Evolutionary conservation across 371 early-diverging fungal species (phyloP), one percentile per base, ranked within the genome.

Genomic region (Actinomortierella ambigua): DNA sequence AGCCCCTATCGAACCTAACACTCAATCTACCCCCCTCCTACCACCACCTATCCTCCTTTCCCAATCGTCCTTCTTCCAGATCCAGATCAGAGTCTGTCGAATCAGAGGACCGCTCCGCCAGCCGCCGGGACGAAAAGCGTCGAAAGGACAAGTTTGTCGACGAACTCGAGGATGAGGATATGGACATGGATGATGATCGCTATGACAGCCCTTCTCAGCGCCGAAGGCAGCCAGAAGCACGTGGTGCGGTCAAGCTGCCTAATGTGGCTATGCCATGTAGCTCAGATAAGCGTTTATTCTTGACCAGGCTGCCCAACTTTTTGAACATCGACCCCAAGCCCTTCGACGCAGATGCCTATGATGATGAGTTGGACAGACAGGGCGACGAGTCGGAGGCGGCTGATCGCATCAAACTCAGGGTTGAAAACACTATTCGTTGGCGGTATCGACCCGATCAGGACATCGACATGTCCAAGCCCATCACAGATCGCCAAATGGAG

Each of bases 341-440:
- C 0, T 95, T 91, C 65, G 86, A 88, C 55, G 81, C 87, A 11
- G 80, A 81, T 2, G 79, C 82, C 11, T 87, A 86, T 54, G 80
- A 81, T 22, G 76, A 81, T 14, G 81, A 81, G n/a, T 43, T 75
- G 17, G 82, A 81, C 59, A 76, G 76, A 48, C 76, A 68, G 6
- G 67, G 63, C 17, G 77, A 78, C 18, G 82, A 82, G 48, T 63
- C 57, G 14, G 76, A 80, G 28, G 63, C 60, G 51, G 77, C 68
- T 34, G 81, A 84, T 53, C 53, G 68, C 22, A 78, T 83, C 55
- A 78, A 81, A 53, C 82, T 90, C 47, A 79, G 81, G 54, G 83
- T 89, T 22, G 90, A 93, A 65, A 89, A 85, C 64, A 91, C 90
- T 0, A 86, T 95, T 27, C 87, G 95, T 22, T 95, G 94, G 93